These are phyloP conservation scores for Atkinsonella texensis DNA, from an alignment of 2,329 filamentous ascomycete species.

Conservation along the genomic window DNA sequence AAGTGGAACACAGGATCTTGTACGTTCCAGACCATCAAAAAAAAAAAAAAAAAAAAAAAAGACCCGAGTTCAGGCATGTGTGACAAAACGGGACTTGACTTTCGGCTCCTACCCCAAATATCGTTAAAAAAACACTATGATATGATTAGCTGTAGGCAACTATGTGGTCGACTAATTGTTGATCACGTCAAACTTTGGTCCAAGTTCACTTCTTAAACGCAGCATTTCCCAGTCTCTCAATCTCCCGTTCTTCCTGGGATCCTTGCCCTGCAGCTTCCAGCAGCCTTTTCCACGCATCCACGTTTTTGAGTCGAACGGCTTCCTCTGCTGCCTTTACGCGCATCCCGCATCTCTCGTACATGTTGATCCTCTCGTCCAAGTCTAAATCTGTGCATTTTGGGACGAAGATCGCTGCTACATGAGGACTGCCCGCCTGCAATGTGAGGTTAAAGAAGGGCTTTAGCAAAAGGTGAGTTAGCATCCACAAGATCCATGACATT, in stretches of 20 bases:
- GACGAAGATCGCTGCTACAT: slow-evolving; percentile 72
- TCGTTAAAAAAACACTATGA: neutral
- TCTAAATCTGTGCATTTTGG: slow-evolving; percentile 71
- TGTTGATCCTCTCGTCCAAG: slow-evolving; percentile 60
- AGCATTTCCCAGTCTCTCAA: slow-evolving; percentile 63
- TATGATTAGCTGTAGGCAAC: neutral
- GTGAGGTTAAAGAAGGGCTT: slow-evolving; percentile 87
- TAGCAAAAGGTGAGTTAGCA: neutral
- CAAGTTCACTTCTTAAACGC: slow-evolving; percentile 33
- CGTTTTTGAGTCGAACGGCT: slow-evolving; percentile 70
- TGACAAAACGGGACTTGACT: too few species aligned
- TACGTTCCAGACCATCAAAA: too few species aligned
- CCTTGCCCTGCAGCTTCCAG: slow-evolving; percentile 60
- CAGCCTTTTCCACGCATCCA: slow-evolving; percentile 60
- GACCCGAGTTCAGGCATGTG: too few species aligned
- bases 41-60: too few species aligned
- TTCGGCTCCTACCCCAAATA: too few species aligned
- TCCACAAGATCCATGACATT: neutral
- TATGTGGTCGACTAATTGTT: neutral
- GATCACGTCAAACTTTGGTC: neutral
- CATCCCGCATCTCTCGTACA: slow-evolving; percentile 96
- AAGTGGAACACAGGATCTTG: too few species aligned
- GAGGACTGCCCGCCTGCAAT: slow-evolving; percentile 78
- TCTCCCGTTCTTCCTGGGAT: slow-evolving; percentile 58
- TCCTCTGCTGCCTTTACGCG: slow-evolving; percentile 83